Base-by-base conservation (phyloP, 2,329 filamentous ascomycete species). In the Xylaria arbuscula region DNA sequence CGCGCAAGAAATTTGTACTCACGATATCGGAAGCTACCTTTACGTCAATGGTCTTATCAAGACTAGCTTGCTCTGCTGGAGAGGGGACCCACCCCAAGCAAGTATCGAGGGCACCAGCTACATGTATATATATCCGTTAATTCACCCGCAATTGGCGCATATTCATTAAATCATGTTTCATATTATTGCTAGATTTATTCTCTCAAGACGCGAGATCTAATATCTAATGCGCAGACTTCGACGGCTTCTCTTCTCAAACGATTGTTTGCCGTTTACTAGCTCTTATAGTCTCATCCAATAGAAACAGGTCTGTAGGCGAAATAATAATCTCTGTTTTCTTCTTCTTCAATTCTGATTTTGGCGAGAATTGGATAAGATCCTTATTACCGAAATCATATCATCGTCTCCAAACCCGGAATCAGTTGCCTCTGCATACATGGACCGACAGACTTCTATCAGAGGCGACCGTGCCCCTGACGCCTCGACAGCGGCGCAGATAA, bases 381-480 rank as follows among this genome's bases (percentile, higher is more conserved):
- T 76, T 45, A 68, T 70, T 17, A 78, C 61, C 7, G 74, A 71
- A 36, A 78, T 78, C 76, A 78, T 77, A 19, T 78, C 76, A 32
- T 78, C 73, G 5, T 74, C 73, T 0, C 67, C 72, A 3, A 75
- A 55, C 0, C 76, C 76, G 3, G 64, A 62, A 2, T 71, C 53
- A 0, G 62, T 68, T 0, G 76, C 76, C 34, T 76, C 56, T n/a
- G 62, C 62, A 56, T 77, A 78, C 42, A 78, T 36, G 1, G 65
- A 53, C 6, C 66, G 67, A 51, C 75, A 76, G 0, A 72, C 34
- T 34, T 72, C 56, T 28, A 74, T 72, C 6, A 77, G 61, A 13
- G 77, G 77, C 3, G 73, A 57, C 40, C 70, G 54, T 0, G 69
- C 72, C 10, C 64, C 62, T 2, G 59, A 71, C n/a, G 67, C 68